Evolutionary conservation across 75 land plant species (phyloP).

Genomic region (Selaginella moellendorffii): DNA sequence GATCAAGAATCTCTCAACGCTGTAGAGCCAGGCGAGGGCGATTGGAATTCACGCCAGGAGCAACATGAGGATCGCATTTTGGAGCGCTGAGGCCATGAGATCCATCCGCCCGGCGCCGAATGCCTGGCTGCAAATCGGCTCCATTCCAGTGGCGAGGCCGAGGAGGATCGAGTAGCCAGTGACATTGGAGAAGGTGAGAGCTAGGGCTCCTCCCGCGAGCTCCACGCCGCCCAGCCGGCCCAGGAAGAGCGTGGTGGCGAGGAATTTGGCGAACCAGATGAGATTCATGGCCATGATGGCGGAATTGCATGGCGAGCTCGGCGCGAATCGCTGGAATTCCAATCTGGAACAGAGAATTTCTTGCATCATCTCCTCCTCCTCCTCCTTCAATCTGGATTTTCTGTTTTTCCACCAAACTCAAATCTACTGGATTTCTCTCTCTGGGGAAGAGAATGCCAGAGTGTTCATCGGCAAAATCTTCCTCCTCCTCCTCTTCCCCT

Average conservation of each 20-base stretch:
- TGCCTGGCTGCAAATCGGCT: slow-evolving; percentile 72
- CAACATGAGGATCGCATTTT: slow-evolving; percentile 37
- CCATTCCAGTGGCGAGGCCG: slow-evolving; percentile 70
- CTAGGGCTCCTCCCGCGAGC: slow-evolving; percentile 66
- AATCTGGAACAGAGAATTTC: too few relatives aligned
- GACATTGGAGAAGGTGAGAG: slow-evolving; percentile 69
- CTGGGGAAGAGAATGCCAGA: too few relatives aligned
- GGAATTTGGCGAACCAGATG: slow-evolving; percentile 46
- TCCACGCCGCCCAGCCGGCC: slow-evolving; percentile 56
- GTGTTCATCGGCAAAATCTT: too few relatives aligned
- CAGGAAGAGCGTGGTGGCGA: slow-evolving; percentile 52
- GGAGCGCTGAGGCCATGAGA: slow-evolving; percentile 48
- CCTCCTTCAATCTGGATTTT: too few relatives aligned
- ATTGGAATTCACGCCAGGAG: slow-evolving; percentile 39
- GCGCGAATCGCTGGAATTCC: too few relatives aligned
- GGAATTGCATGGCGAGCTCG: slow-evolving; percentile 40
- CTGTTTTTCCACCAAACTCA: too few relatives aligned
- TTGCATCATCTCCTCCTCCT: too few relatives aligned
- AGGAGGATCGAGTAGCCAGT: slow-evolving; percentile 65
- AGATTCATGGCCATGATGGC: slow-evolving; percentile 50
- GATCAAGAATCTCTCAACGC: slow-evolving; percentile 37
- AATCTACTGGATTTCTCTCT: too few relatives aligned
- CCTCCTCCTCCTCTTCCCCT: too few relatives aligned
- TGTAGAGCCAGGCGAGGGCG: slow-evolving; percentile 44
- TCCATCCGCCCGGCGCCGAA: slow-evolving; percentile 44